Base-by-base conservation (phyloP, 495 filamentous ascomycete genomes). In the Trypethelium eluteriae region DNA sequence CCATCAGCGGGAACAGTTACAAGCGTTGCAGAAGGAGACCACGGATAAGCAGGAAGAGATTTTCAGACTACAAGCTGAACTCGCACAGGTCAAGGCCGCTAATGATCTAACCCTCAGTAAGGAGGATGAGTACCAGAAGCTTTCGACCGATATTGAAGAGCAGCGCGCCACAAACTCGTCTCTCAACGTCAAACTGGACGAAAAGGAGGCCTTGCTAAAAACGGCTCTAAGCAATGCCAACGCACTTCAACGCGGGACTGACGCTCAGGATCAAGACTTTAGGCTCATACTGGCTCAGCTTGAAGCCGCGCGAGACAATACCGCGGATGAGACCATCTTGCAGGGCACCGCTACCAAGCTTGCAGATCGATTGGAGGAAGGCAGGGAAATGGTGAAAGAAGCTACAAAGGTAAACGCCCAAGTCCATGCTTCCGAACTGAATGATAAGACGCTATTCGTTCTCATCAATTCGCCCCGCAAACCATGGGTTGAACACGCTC, bases 11-110 rank as follows among this genome's bases (percentile, higher is more conserved):
- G 57, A 73, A 34, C 70, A 70, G 50, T 66, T 75, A 12, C 67
- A 81, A 80, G 68, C 76, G 38, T 59, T 84, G 36, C 77, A 78
- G 49, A 80, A 82, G 66, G 78, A 83, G 47, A 76, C 83, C 65
- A 80, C 82, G 62, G 76, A 77, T 18, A 73, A 74, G 66, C 81
- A 80, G 67, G 74, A 70, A 57, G 74, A 76, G 68, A 62, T 39
- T 38, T 39, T 49, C 32, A 57, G 5, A n/a, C 18, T 49, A n/a
- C 12, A 46, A 38, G 39, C 46, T 14, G 41, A 66, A 62, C 34
- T 38, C 32, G 49, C 63, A 47, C 39, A 68, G 34, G 46, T 64
- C n/a, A 66, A 63, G 32, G 49, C 49, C 18, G 49, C n/a, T n/a
- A 9, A 53, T 9, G 49, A 53, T 53, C 49, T 53, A 5, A 53